These are phyloP conservation scores for Sporothrix dimorphospora DNA, from an alignment of 2,329 filamentous ascomycete genomes.

Conservation along the genomic window DNA sequence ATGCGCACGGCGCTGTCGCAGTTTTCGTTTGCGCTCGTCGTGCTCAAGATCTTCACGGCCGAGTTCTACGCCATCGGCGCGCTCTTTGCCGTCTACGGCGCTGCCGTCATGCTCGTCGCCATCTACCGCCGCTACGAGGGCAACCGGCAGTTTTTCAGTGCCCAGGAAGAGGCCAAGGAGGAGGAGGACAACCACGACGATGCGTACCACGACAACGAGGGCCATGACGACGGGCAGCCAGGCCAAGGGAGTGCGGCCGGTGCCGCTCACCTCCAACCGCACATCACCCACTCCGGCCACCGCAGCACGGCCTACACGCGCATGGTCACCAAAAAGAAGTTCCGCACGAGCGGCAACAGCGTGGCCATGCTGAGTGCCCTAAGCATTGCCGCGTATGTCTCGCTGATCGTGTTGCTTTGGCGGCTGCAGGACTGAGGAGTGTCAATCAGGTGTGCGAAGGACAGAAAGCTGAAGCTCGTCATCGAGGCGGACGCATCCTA, in stretches of 20 bases:
- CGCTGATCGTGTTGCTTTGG: slow-evolving; percentile 53
- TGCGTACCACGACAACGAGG: slow-evolving; percentile 29
- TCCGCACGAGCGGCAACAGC: slow-evolving; percentile 66
- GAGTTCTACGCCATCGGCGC: slow-evolving; percentile 99
- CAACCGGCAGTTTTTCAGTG: slow-evolving; percentile 88
- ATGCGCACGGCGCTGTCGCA: slow-evolving; percentile 92
- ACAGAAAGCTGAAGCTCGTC: no score
- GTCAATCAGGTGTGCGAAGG: no score
- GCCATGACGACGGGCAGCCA: slow-evolving; percentile 15
- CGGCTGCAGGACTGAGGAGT: slow-evolving; percentile 27
- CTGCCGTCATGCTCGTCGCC: slow-evolving; percentile 79
- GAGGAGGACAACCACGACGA: slow-evolving; percentile 33
- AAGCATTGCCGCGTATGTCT: slow-evolving; percentile 61
- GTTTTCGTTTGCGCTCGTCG: slow-evolving; percentile 91
- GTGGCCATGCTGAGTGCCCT: slow-evolving; percentile 60
- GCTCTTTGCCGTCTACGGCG: slow-evolving; percentile 89
- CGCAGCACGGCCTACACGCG: slow-evolving; percentile 29
- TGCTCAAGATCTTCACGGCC: slow-evolving; percentile 93
- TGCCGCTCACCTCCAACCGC: slow-evolving; percentile 41
- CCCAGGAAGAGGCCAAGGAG: slow-evolving; percentile 46
- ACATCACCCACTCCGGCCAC: slow-evolving; percentile 32
- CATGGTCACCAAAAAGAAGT: slow-evolving; percentile 55
- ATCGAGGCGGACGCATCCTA: no score
- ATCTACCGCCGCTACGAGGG: slow-evolving; percentile 87
- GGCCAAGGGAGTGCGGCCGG: slow-evolving; percentile 26